Evolutionary conservation across 345 rosid species (phyloP).

Genomic region (Theobroma cacao): DNA sequence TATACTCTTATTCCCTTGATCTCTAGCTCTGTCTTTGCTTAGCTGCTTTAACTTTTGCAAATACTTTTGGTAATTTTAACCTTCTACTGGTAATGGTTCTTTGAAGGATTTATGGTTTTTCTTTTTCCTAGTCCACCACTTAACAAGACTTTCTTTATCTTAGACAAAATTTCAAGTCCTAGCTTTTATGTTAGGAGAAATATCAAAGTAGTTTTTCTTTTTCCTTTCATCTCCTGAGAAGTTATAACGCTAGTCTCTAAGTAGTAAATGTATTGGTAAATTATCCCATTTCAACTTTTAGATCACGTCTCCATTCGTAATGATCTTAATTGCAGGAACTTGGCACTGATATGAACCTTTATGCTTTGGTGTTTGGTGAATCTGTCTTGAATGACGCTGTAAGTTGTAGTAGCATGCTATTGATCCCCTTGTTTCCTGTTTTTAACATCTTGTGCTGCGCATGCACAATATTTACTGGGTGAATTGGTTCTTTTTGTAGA

Average conservation of each 20-base stretch:
- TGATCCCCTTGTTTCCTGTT: slow-evolving; percentile 8
- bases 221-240: background rate
- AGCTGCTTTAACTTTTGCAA: background rate
- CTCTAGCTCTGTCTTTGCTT: background rate
- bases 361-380: slow-evolving; percentile 98
- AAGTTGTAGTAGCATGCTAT: slow-evolving; percentile 31
- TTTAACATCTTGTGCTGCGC: slow-evolving; percentile 8
- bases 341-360: slow-evolving; percentile 90
- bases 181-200: background rate
- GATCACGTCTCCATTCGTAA: background rate
- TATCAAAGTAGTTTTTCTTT: background rate
- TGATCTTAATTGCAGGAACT: slow-evolving; percentile 65
- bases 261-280: background rate
- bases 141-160: background rate
- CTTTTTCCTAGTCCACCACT: background rate
- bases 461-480: slow-evolving; percentile 7
- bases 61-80: background rate
- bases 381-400: slow-evolving; percentile 99
- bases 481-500: slow-evolving; percentile 39
- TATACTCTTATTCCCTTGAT: background rate
- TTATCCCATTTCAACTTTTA: background rate
- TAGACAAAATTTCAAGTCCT: background rate
- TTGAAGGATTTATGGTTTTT: background rate
- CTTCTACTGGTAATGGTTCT: background rate
- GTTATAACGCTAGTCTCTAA: background rate